These are phyloP conservation scores for Solanum microdontum DNA, from an alignment of 257 asterid genomes.

Conservation along the genomic window DNA sequence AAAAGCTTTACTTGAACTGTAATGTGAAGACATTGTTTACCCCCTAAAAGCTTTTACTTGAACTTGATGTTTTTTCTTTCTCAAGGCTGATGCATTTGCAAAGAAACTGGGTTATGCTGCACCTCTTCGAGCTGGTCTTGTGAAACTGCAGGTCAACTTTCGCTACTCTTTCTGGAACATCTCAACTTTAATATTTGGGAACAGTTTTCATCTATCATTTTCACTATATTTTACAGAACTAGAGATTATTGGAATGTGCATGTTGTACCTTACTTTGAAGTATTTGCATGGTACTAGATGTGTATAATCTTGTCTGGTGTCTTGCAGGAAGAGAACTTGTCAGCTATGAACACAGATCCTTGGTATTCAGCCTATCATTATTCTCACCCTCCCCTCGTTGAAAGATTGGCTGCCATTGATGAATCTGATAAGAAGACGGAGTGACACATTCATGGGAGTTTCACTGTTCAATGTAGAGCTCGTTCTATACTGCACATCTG, in stretches of 20 bases:
- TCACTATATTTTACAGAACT: neutral
- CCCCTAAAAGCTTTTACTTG: neutral
- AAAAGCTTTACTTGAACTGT: neutral
- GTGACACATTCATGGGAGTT: slow-evolving; percentile 11
- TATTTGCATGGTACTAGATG: neutral
- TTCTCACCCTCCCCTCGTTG: slow-evolving; percentile 95
- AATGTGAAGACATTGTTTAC: neutral
- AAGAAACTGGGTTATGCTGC: slow-evolving; percentile 76
- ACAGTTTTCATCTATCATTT: neutral
- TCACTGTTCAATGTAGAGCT: neutral
- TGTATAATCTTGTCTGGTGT: neutral
- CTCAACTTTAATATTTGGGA: neutral
- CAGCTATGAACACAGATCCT: slow-evolving; percentile 88
- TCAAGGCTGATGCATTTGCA: slow-evolving; percentile 91
- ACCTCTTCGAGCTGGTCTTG: slow-evolving; percentile 87
- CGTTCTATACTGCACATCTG: neutral
- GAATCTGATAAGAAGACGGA: slow-evolving; percentile 63
- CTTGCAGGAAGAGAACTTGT: slow-evolving; percentile 82
- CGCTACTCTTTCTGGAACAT: neutral
- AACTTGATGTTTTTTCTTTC: slow-evolving; percentile 1
- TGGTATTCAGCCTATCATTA: slow-evolving; percentile 97
- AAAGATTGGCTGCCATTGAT: slow-evolving; percentile 80
- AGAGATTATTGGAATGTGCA: neutral
- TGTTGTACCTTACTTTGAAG: neutral
- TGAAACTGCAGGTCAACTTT: slow-evolving; percentile 69